These are phyloP conservation scores for Aegilops tauschii DNA, from an alignment of 176 grass and related monocot genomes.

Conservation along the genomic window DNA sequence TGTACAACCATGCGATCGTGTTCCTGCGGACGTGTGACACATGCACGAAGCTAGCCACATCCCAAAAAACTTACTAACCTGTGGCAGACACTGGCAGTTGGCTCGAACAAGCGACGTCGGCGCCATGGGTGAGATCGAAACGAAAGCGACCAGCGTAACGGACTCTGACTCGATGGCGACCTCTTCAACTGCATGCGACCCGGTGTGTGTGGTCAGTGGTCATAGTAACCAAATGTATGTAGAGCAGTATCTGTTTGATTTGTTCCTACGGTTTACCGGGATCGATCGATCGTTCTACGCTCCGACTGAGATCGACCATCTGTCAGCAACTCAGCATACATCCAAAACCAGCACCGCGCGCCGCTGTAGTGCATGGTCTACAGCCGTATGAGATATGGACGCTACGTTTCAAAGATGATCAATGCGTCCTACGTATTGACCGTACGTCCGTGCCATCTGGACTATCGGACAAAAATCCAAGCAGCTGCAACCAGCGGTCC, in stretches of 20 bases:
- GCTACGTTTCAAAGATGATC: background rate
- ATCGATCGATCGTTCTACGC: background rate
- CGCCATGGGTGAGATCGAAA: background rate
- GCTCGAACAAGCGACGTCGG: too few species aligned
- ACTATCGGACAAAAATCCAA: background rate
- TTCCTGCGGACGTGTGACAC: too few species aligned
- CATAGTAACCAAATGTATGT: background rate
- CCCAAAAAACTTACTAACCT: too few species aligned
- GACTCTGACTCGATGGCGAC: background rate
- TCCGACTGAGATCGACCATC: background rate
- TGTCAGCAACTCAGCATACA: background rate
- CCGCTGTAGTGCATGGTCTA: background rate
- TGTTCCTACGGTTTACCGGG: background rate
- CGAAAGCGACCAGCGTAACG: conserved; percentile 6
- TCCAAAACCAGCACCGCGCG: background rate
- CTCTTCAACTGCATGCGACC: background rate
- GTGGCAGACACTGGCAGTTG: too few species aligned
- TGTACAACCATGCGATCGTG: too few species aligned
- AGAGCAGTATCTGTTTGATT: background rate
- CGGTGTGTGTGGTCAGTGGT: background rate
- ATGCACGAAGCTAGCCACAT: too few species aligned
- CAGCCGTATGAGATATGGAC: background rate
- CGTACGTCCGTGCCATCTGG: too few species aligned
- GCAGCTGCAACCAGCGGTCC: background rate
- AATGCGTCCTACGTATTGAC: too few species aligned